Evolutionary conservation across 192 early-diverging fungal species (phyloP).

Genomic region (Gryganskiella cystojenkinii): DNA sequence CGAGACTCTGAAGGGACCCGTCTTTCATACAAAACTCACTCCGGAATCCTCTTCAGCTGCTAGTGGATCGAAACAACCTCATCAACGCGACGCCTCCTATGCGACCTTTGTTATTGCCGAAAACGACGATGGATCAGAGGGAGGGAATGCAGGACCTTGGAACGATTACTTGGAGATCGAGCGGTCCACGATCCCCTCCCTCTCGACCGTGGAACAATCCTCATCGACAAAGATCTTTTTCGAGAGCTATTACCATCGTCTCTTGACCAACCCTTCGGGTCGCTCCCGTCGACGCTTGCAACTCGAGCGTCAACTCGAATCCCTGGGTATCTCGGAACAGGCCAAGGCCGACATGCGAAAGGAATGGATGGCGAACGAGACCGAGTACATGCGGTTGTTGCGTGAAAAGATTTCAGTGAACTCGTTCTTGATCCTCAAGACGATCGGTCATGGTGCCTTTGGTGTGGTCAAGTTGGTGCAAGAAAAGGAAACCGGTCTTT

Average conservation of each 20-base stretch:
- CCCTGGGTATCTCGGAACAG: constrained; percentile 56
- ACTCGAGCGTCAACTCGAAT: constrained; percentile 63
- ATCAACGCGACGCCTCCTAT: constrained; percentile 38
- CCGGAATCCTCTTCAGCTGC: no score
- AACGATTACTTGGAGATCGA: constrained; percentile 23
- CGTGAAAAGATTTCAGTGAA: constrained; percentile 53
- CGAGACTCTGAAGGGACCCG: constrained; percentile 40
- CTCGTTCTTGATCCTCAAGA: constrained; percentile 75
- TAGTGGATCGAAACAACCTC: background rate
- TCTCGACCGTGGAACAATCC: constrained; percentile 67
- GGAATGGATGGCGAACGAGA: constrained; percentile 62
- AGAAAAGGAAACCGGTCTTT: constrained; percentile 77
- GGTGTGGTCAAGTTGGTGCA: constrained; percentile 83
- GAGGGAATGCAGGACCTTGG: background rate
- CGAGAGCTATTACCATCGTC: constrained; percentile 67
- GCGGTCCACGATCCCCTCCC: constrained; percentile 45
- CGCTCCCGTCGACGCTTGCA: constrained; percentile 59
- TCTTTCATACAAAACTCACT: constrained; percentile 24
- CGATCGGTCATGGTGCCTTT: constrained; percentile 84
- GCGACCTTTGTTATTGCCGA: constrained; percentile 49
- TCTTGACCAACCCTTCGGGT: constrained; percentile 60
- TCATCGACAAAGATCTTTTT: constrained; percentile 71
- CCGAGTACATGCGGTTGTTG: constrained; percentile 62
- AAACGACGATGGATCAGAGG: constrained; percentile 18
- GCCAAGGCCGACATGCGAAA: constrained; percentile 62